A percentile compares a stretch with the other conserved stretches of the same genome.
Conservation (phyloP, 345 rosid species). For the Populus nigra region DNA sequence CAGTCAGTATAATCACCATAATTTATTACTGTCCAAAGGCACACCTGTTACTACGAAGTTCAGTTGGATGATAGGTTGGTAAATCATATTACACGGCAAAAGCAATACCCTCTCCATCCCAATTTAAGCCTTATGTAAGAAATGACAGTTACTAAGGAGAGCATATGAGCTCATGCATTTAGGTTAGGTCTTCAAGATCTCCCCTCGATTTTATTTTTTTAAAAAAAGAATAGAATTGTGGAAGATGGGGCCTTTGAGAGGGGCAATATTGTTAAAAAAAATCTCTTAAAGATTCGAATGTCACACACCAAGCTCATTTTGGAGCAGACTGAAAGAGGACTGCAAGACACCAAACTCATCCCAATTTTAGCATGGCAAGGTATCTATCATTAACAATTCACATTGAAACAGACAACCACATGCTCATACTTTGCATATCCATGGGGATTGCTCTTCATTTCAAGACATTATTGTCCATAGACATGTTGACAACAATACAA, state of each 20-base stretch:
- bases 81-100: neutral
- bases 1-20: neutral
- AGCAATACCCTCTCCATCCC: neutral
- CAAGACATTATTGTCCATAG: neutral
- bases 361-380: neutral
- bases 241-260: neutral
- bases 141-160: neutral
- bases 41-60: neutral
- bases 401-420: neutral
- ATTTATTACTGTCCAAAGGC: neutral
- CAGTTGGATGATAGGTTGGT: neutral
- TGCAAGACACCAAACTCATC: neutral
- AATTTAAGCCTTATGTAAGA: neutral
- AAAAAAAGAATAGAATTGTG: neutral
- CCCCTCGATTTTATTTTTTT: neutral
- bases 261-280: neutral
- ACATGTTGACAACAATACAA: neutral
- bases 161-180: neutral
- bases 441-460: neutral
- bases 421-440: neutral
- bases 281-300: neutral
- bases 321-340: neutral
- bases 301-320: neutral
- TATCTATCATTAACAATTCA: neutral
- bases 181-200: neutral